Conservation (phyloP, 805 yeast species). For the Middelhovenomyces tepae region DNA sequence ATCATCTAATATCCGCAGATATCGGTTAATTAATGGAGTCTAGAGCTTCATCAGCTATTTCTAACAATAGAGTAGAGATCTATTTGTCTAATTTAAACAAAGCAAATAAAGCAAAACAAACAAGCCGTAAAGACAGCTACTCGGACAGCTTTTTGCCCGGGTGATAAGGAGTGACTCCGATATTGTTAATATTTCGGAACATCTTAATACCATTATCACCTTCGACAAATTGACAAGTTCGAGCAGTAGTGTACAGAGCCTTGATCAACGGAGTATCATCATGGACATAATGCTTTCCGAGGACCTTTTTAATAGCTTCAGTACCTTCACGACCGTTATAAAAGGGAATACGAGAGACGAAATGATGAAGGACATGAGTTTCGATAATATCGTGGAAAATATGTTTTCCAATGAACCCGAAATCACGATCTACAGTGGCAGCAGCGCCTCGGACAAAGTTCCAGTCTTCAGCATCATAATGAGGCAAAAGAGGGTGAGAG, state of each 20-base stretch:
- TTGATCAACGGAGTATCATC: conserved; percentile 64
- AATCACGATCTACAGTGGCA: conserved; percentile 77
- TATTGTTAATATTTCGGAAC: conserved; percentile 64
- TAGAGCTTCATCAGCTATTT: too few relatives aligned
- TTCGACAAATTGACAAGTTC: conserved; percentile 65
- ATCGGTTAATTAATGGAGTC: too few relatives aligned
- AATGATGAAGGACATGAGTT: conserved; percentile 85
- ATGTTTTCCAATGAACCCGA: conserved; percentile 70
- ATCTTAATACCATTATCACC: conserved; percentile 58
- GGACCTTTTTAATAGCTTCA: conserved; percentile 68
- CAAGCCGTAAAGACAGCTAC: background rate
- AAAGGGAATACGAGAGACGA: conserved; percentile 75
- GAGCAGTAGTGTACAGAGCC: conserved; percentile 47
- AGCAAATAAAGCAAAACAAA: too few relatives aligned
- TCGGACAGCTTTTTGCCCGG: background rate
- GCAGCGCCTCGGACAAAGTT: conserved; percentile 78
- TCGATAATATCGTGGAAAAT: conserved; percentile 84
- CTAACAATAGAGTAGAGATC: too few relatives aligned
- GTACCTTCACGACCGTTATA: conserved; percentile 70
- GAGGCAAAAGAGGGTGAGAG: conserved; percentile 72
- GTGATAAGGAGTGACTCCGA: conserved; percentile 34
- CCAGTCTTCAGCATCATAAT: conserved; percentile 70
- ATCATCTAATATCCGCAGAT: too few relatives aligned
- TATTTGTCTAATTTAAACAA: too few relatives aligned
- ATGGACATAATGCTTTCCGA: conserved; percentile 72